Evolutionary conservation across 129 eudicot genomes (phyloP), one percentile per base, ranked within the genome.

Genomic region (Tagetes erecta): DNA sequence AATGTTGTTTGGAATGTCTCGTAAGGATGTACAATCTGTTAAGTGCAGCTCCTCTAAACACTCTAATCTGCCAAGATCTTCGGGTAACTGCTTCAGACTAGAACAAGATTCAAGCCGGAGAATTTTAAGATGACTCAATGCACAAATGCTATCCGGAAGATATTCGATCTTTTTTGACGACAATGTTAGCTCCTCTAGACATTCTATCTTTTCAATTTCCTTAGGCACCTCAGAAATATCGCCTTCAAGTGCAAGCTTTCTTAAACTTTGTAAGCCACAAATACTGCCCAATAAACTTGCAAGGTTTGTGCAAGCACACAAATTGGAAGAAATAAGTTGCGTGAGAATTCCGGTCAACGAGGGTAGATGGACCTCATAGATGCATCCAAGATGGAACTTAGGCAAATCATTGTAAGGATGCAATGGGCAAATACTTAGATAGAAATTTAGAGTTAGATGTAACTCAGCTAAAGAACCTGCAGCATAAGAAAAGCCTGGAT

Each of bases 111-210:
- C 8, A 34, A 70, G 45, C 0, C 14, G 0, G 12, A 71, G 65
- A 71, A 3, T 8, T 38, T 53, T 53, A 8, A 71, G 66, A 27
- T 11, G 3, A 38, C 27, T 55, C 65, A 71, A 39, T 66, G 1
- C 11, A 51, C 35, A 70, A n/a, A 70, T 70, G 57, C 35, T 70
- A 35, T 70, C 2, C 0, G 64, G 64, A 70, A 71, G 76, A 71
- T 40, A 14, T 37, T 10, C 31, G 35, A 70, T n/a, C 3, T 20
- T 12, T 70, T 14, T 20, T 36, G 0, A 7, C 4, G 1, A 0
- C 51, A 53, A 53, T 20, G 6, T 4, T 71, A 71, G 65, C 75
- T 13, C 38, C 51, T 71, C 49, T 38, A 71, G 51, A 55, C 52
- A 71, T 14, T 20, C n/a, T 53, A 71, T 52, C 4, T 5, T 39